Percentiles rank a stretch among this genome's conserved stretches.
Evolutionary conservation across 23 red algal genomes (phyloP).

Genomic region (Agarophyton chilense): DNA sequence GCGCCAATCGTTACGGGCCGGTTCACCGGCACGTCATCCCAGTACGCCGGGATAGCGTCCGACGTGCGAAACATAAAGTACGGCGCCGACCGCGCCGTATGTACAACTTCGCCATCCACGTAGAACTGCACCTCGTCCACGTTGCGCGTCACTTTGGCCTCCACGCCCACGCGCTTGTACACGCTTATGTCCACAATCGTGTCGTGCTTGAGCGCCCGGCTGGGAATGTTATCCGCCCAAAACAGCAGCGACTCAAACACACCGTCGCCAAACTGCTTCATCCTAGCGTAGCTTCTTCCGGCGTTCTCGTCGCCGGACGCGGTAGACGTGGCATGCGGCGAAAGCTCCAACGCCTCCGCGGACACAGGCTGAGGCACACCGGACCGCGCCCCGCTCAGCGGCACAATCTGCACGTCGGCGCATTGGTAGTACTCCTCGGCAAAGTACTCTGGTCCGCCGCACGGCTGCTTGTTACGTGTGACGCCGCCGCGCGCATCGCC

Average conservation of each 20-base stretch:
- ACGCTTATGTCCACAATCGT: background rate
- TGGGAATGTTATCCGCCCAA: background rate
- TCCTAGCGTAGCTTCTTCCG: background rate
- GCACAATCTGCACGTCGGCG: constrained; percentile 30
- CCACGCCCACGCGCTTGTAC: constrained; percentile 6
- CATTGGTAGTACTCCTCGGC: constrained; percentile 47
- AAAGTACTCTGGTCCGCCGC: constrained; percentile 8
- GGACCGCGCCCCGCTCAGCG: background rate
- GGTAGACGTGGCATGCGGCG: no score
- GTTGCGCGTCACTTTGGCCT: background rate
- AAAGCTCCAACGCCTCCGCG: background rate
- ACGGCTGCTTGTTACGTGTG: background rate
- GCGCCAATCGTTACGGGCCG: background rate
- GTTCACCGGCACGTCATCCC: background rate
- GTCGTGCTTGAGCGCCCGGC: background rate
- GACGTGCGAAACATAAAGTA: background rate
- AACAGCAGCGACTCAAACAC: constrained; percentile 17
- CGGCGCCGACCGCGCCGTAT: background rate
- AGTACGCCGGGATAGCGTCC: background rate
- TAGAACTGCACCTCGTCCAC: constrained; percentile 12
- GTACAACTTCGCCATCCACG: background rate
- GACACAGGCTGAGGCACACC: background rate
- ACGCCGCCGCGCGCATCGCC: constrained; percentile 17
- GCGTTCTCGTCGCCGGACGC: no score
- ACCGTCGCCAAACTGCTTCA: background rate